Percentiles rank a stretch among this genome's conserved stretches.
Conservation (phyloP, 2,329 filamentous ascomycete genomes). For the Lomentospora prolificans region DNA sequence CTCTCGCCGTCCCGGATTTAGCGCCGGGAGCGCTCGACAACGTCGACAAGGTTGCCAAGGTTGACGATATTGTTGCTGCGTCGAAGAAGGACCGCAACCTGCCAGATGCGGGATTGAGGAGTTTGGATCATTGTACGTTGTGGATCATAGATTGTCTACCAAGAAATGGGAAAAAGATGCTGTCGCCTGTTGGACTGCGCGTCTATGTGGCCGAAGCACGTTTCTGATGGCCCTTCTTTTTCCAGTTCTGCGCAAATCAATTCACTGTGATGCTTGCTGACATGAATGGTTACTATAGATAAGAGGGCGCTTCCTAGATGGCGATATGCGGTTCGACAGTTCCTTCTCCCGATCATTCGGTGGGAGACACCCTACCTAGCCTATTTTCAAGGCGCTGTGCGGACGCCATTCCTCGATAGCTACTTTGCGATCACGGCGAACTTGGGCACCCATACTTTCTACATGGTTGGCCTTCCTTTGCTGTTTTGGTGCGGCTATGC, state of each 20-base stretch:
- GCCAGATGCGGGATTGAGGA: slow-evolving; percentile 67
- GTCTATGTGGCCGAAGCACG: no score
- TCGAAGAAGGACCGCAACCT: slow-evolving; percentile 17
- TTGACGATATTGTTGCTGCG: slow-evolving; percentile 1
- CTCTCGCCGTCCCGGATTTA: slow-evolving; percentile 6
- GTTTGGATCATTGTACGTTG: slow-evolving; percentile 64
- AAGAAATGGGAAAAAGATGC: no score
- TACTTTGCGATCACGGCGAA: slow-evolving; percentile 98
- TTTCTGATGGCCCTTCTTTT: no score
- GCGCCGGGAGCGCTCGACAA: slow-evolving; percentile 2
- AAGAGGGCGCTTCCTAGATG: slow-evolving; percentile 74
- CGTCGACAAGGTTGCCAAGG: slow-evolving; percentile 9
- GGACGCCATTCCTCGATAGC: slow-evolving; percentile 77
- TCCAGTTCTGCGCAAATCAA: no score
- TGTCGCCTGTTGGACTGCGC: no score
- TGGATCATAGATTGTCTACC: neutral
- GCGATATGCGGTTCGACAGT: slow-evolving; percentile 78
- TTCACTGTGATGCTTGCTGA: no score
- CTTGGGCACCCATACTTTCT: slow-evolving; percentile 95
- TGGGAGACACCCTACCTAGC: slow-evolving; percentile 95
- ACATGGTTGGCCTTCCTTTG: slow-evolving; percentile 90
- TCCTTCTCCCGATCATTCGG: slow-evolving; percentile 74
- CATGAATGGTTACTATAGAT: no score
- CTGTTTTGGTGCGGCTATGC: slow-evolving; percentile 94
- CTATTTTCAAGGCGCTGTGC: slow-evolving; percentile 68